Evolutionary conservation across 2,329 filamentous ascomycete genomes (phyloP).

Genomic region (Lasiodiplodia gonubiensis): DNA sequence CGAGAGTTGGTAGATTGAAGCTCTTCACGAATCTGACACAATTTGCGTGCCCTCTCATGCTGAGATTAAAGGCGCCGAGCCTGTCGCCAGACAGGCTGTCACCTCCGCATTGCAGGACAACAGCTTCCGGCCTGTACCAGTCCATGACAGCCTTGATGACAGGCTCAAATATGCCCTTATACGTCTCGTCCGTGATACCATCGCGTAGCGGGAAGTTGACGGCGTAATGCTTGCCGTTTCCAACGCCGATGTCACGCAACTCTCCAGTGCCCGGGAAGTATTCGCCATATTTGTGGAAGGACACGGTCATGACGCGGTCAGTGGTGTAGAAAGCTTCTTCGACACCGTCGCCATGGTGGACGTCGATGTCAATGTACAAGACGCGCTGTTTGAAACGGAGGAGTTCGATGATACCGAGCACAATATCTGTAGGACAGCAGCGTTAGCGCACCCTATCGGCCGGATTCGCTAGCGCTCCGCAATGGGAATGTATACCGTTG

Average conservation of each 20-base stretch:
- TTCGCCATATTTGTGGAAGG: conserved; percentile 75
- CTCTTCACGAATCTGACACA: conserved; percentile 73
- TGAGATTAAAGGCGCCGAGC: conserved; percentile 72
- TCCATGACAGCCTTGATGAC: conserved; percentile 72
- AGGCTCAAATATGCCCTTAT: conserved; percentile 72
- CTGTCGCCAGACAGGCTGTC: conserved; percentile 71
- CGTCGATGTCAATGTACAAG: conserved; percentile 71
- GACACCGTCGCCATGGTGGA: conserved; percentile 71
- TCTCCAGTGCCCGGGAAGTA: conserved; percentile 75
- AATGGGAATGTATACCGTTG: conserved; percentile 43
- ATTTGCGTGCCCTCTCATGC: conserved; percentile 73
- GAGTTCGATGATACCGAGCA: conserved; percentile 69
- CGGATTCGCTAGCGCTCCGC: not conserved
- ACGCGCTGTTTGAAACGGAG: conserved; percentile 68
- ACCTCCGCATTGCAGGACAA: conserved; percentile 72
- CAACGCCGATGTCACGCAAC: conserved; percentile 70
- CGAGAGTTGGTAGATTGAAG: conserved; percentile 68
- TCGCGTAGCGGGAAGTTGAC: conserved; percentile 74
- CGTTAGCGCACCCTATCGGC: conserved; percentile 8
- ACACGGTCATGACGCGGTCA: conserved; percentile 73
- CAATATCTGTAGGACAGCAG: conserved; percentile 59
- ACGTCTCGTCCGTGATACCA: conserved; percentile 70
- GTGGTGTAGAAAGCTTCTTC: conserved; percentile 76
- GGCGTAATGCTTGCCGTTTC: conserved; percentile 69
- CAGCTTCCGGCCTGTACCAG: conserved; percentile 69